Conservation (phyloP, 495 filamentous ascomycete genomes). For the Hypoxylon lienhwacheense region DNA sequence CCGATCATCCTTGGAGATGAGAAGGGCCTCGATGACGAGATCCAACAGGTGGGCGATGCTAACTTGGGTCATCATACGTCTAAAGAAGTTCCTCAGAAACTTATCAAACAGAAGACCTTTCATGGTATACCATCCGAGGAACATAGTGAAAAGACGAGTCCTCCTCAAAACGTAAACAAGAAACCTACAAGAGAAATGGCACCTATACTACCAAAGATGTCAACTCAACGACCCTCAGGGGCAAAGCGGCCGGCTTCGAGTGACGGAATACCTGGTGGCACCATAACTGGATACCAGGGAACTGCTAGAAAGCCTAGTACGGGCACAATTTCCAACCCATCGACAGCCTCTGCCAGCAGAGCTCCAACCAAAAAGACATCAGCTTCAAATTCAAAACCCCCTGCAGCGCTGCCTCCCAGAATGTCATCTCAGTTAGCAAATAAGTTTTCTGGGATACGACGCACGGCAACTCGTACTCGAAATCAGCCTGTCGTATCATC, state of each 20-base stretch:
- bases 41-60: constrained; percentile 5
- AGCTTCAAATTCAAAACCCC: background rate
- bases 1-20: background rate
- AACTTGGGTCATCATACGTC: background rate
- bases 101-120: constrained; percentile 11
- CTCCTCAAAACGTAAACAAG: constrained; percentile 1
- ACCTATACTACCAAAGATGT: constrained; percentile 1
- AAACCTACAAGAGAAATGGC: background rate
- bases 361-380: background rate
- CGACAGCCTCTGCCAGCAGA: background rate
- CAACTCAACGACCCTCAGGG: background rate
- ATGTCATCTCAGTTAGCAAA: constrained; percentile 20
- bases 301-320: constrained; percentile 32
- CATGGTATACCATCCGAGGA: background rate
- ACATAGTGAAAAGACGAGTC: background rate
- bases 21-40: background rate
- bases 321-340: background rate
- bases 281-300: constrained; percentile 37
- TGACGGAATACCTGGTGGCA: constrained; percentile 8
- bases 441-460: constrained; percentile 25
- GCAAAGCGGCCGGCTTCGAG: constrained; percentile 1
- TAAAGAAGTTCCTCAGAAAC: background rate
- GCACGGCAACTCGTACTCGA: constrained; percentile 31
- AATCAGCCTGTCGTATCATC: constrained; percentile 6
- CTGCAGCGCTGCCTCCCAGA: constrained; percentile 10